Conservation (phyloP, 345 rosid species). For the Reutealis trisperma region DNA sequence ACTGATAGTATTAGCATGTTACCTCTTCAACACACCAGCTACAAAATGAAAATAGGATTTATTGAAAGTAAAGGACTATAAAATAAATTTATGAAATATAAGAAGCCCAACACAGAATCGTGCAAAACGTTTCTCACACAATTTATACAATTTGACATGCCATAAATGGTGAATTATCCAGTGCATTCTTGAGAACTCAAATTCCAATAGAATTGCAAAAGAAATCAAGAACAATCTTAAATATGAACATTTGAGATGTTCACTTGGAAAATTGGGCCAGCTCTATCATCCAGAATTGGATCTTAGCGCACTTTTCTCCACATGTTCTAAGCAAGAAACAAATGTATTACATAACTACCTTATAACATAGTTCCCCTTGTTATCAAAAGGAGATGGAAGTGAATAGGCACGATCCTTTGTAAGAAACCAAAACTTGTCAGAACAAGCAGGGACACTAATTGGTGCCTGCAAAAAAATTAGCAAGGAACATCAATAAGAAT, state of each 20-base stretch:
- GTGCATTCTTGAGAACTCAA: neutral
- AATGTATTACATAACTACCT: constrained; percentile 45
- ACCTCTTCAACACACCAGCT: neutral
- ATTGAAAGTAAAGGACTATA: neutral
- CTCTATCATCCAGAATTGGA: neutral
- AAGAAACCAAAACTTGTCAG: constrained; percentile 87
- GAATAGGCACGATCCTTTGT: constrained; percentile 71
- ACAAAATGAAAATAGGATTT: neutral
- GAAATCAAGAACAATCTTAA: constrained; percentile 6
- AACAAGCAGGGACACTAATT: constrained; percentile 68
- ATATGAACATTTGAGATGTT: neutral
- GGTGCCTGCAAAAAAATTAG: constrained; percentile 61
- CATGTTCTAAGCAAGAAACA: constrained; percentile 4
- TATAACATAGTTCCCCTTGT: constrained; percentile 85
- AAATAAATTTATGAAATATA: neutral
- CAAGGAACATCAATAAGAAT: constrained; percentile 14
- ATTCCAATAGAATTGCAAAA: neutral
- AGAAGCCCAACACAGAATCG: neutral
- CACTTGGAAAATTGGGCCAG: neutral
- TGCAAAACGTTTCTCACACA: neutral
- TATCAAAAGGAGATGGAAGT: constrained; percentile 89
- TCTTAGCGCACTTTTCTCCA: neutral
- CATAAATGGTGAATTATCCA: neutral
- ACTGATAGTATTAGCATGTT: neutral
- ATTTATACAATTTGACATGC: neutral